Evolutionary conservation across 441 rosid genomes (phyloP), one percentile per base, ranked within the genome.

Genomic region (Hypseocharis bilobata): DNA sequence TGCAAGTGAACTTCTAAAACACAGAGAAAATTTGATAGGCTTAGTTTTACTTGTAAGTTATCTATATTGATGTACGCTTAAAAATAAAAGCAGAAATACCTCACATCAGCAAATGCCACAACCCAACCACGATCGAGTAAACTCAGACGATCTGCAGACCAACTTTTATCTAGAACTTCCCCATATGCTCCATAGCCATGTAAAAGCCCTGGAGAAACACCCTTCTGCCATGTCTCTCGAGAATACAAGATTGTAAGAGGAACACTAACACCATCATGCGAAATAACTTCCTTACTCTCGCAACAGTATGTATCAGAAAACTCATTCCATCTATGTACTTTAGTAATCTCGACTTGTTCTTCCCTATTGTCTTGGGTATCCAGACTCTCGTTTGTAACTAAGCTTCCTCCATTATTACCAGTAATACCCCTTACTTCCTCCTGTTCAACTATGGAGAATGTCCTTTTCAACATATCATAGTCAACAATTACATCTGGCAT

Each of bases 101-200:
- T 92, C 66, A 88, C 96, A 75, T 92, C 98, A 75, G 96, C 93
- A 73, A 91, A 92, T 30, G 94, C 98, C 60, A 89, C 65, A 6
- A 88, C 86, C 98, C 98, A 92, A 64, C 98, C 98, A 71, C 88
- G 87, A 76, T 92, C 96, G 66, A 92, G 93, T 79, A 92, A 82
- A 75, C 93, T 83, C 74, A 92, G 71, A 19, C 91, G 84, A 40
- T 86, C 78, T 42, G 88, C 47, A 69, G 86, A 83, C 96, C 98
- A 92, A 76, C 84, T 82, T 75, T 82, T 85, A 63, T 92, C 96
- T 49, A 89, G 71, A 64, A 81, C 81, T 78, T 92, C 98, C 51
- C 98, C 94, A 70, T 92, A 92, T 6, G 98, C 90, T 76, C 98
- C 98, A 74, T 92, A 89, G 13, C 87, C 94, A 60, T 83, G 83